Base-by-base conservation (phyloP, 2,329 filamentous ascomycete genomes). In the Graphilbum sp. region DNA sequence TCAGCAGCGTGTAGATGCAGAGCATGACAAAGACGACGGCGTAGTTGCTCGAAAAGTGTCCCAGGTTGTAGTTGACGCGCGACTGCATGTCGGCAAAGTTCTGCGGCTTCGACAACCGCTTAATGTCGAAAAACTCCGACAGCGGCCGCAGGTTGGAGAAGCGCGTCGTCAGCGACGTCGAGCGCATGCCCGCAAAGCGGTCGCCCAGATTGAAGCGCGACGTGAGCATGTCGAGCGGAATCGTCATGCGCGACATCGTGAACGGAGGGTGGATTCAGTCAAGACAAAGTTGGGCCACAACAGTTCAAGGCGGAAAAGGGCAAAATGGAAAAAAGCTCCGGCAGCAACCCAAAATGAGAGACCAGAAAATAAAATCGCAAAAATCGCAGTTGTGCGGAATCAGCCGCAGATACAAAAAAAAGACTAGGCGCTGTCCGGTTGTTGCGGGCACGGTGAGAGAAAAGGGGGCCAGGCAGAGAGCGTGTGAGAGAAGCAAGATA, bases 1-100 rank as follows among this genome's bases (percentile, higher is more conserved):
- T 90, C 53, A 98, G 70, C 52, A 98, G 64, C 53, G 83, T 83
- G 69, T 98, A 98, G 63, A 98, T 79, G 67, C 81, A 84, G 54
- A 98, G 79, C 79, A 98, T 92, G 51, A 82, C 68, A 57, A 96
- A 94, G 50, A 96, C 74, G 46, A 82, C 79, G 49, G 82, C 80
- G 72, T 98, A 98, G 68, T 98, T 98, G 79, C 85, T 95, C 45
- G 86, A 92, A 69, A 93, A 98, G 67, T 96, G 81, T 58, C 81
- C 76, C 47, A 98, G 65, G 62, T 98, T 98, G 77, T 95, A 95
- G 69, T 92, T 93, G 64, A 94, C 78, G 47, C 88, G 77, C 50
- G 79, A 86, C 62, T 96, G 88, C 46, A 85, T 75, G 60, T 95
- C 87, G 47, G 35, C 50, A 38, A 96, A 95, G 65, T 92, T 92